Conservation (phyloP, 2,329 filamentous ascomycete species). For the Colletotrichum sp. region DNA sequence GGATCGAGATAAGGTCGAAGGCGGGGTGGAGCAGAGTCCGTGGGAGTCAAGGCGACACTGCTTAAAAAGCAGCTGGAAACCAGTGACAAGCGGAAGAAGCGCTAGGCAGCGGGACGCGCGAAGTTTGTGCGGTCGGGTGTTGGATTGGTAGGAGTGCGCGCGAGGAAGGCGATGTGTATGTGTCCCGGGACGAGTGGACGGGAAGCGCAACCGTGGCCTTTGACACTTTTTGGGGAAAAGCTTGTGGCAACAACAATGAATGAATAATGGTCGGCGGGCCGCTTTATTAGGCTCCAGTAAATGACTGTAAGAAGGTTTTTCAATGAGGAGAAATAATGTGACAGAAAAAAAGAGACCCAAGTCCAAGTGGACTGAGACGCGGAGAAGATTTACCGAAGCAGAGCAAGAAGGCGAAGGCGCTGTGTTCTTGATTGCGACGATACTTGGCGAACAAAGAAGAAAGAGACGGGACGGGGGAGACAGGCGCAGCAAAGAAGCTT, state of each 20-base stretch:
- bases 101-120: not conserved
- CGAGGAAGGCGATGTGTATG: not conserved
- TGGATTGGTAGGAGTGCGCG: not conserved
- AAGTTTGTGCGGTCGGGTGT: not conserved
- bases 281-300: not conserved
- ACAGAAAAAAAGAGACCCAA: not conserved
- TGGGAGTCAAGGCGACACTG: conserved; percentile 18
- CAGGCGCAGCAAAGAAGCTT: conserved; percentile 12
- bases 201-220: conserved; percentile 23
- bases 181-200: not conserved
- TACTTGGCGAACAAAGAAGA: conserved; percentile 4
- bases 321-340: not conserved
- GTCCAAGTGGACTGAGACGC: conserved; percentile 11
- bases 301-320: not conserved
- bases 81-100: not conserved
- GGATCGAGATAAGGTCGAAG: not conserved
- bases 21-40: conserved; percentile 19
- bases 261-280: conserved; percentile 9
- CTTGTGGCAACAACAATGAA: conserved; percentile 13
- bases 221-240: conserved; percentile 7
- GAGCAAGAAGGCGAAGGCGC: not conserved
- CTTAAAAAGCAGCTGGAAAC: conserved; percentile 3
- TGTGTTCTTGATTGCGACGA: conserved; percentile 12
- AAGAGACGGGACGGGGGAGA: not conserved
- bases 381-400: not conserved